These are phyloP conservation scores for Boletus rufocinnamomeus DNA, from an alignment of 768 basidiomycete species.

Conservation along the genomic window DNA sequence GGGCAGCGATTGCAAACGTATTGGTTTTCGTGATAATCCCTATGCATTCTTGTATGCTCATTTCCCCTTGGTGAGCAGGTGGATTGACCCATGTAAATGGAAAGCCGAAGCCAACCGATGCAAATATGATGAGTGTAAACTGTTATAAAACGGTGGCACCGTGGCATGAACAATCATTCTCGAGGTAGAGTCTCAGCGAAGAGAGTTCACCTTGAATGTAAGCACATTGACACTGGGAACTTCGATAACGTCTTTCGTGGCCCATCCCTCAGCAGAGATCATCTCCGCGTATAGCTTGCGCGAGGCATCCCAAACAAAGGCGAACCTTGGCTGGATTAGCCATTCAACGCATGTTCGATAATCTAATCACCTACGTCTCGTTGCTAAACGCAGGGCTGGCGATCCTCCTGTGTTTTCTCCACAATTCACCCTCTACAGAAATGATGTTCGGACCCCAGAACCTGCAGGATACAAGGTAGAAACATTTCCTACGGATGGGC, in stretches of 20 bases:
- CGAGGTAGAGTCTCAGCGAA: background rate
- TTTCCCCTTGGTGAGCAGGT: constrained; percentile 20
- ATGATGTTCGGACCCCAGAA: constrained; percentile 26
- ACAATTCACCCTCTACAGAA: constrained; percentile 11
- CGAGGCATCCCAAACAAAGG: constrained; percentile 24
- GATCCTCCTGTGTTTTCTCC: constrained; percentile 27
- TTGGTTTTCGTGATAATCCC: constrained; percentile 14
- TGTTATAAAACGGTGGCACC: constrained; percentile 2
- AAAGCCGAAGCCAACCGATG: too few species aligned
- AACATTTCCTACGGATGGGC: background rate
- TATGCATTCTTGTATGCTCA: constrained; percentile 24
- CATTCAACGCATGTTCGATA: background rate
- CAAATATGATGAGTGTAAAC: constrained; percentile 26
- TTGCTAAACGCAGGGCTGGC: constrained; percentile 26
- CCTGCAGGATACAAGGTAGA: constrained; percentile 6
- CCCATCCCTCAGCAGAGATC: constrained; percentile 20
- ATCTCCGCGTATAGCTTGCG: constrained; percentile 24
- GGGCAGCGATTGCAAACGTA: constrained; percentile 19
- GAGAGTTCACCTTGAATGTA: constrained; percentile 23
- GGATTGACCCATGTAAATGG: constrained; percentile 23
- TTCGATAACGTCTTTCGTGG: constrained; percentile 17
- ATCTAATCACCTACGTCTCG: constrained; percentile 20
- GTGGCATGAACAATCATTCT: background rate
- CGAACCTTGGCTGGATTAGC: constrained; percentile 16
- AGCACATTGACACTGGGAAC: constrained; percentile 15